phyloP scores from a whole-genome alignment of 176 grass and related monocot species.

The Zea luxurians region DNA sequence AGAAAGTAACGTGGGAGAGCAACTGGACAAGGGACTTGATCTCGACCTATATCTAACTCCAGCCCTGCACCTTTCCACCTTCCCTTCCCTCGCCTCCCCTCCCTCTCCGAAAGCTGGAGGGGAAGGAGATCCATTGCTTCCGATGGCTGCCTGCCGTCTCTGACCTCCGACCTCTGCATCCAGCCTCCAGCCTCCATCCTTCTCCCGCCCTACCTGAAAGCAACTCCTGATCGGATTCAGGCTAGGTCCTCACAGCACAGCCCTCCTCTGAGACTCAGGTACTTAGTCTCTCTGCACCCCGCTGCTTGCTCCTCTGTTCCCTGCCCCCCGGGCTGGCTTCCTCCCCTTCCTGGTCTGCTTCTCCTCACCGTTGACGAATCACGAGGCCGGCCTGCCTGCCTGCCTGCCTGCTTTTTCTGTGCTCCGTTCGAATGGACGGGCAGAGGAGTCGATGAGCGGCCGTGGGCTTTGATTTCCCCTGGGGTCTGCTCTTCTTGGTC shows the following conservation, averaged over 20 bases:
- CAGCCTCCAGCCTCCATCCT: not conserved
- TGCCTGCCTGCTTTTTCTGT: not conserved
- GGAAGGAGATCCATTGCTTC: slow-evolving; percentile 61
- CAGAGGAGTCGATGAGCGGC: slow-evolving; percentile 11
- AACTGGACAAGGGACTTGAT: slow-evolving; percentile 41
- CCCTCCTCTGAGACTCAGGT: slow-evolving; percentile 36
- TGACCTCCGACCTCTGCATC: slow-evolving; percentile 33
- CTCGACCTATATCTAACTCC: slow-evolving; percentile 44
- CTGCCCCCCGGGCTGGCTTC: not conserved
- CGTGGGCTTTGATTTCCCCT: not conserved
- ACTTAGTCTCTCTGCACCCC: slow-evolving; percentile 19
- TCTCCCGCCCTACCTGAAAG: slow-evolving; percentile 43
- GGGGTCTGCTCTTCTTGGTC: slow-evolving; percentile 2
- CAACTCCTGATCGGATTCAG: slow-evolving; percentile 47
- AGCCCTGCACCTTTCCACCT: slow-evolving; percentile 54
- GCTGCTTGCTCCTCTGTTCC: slow-evolving; percentile 19
- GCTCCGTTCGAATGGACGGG: not conserved
- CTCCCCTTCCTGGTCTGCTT: slow-evolving; percentile 11
- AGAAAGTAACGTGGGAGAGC: slow-evolving; percentile 33
- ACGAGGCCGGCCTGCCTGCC: too few relatives aligned
- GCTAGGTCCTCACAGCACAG: not conserved
- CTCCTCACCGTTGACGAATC: slow-evolving; percentile 7
- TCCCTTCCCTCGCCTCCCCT: slow-evolving; percentile 2
- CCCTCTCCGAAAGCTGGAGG: slow-evolving; percentile 27
- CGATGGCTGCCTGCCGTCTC: slow-evolving; percentile 41